Base-by-base conservation (phyloP, 768 basidiomycete genomes). In the Boletellus ananiceps region DNA sequence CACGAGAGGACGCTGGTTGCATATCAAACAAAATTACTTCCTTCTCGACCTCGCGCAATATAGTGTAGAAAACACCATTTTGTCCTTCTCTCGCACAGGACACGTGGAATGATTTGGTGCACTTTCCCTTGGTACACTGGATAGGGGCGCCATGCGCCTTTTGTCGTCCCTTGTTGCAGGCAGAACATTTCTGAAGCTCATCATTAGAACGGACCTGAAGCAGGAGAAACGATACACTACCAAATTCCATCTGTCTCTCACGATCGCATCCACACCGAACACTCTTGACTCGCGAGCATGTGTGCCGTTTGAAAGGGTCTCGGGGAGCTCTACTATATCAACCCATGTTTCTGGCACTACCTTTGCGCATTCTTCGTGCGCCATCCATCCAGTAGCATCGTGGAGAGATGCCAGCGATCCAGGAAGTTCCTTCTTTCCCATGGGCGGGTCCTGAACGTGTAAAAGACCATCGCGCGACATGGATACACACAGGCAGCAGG, bases 121-220 rank as follows among this genome's bases (percentile, higher is more conserved):
- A 97, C 70, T 93, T 95, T 39, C 93, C 93, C 67, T 89, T 91
- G 14, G 90, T 89, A 64, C 94, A 97, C 62, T 97, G 94, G 21
- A 96, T 83, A 21, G 86, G 86, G 1, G 86, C 88, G 15, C 86
- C 90, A 52, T 89, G 90, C 0, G 70, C 72, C 59, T 84, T 88
- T 11, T 73, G 66, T 31, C 76, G 75, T 37, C 71, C 76, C 65
- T 84, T 90, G n/a, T 77, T 74, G 64, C 94, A 97, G 0, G 83
- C 80, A 7, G 83, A 78, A 65, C 95, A 99, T 86, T 95, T 96
- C 93, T 97, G 49, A n/a, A 27, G 35, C 19, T 43, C 29, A 13
- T 40, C 31, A 33, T 54, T 27, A 54, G 0, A 42, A 33, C 2
- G 29, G 18, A 21, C 31, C n/a, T 4, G 5, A 33, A 21, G 37